Evolutionary conservation across 148 eudicot genomes (phyloP), one percentile per base, ranked within the genome.

Genomic region (Rhododendron molle): DNA sequence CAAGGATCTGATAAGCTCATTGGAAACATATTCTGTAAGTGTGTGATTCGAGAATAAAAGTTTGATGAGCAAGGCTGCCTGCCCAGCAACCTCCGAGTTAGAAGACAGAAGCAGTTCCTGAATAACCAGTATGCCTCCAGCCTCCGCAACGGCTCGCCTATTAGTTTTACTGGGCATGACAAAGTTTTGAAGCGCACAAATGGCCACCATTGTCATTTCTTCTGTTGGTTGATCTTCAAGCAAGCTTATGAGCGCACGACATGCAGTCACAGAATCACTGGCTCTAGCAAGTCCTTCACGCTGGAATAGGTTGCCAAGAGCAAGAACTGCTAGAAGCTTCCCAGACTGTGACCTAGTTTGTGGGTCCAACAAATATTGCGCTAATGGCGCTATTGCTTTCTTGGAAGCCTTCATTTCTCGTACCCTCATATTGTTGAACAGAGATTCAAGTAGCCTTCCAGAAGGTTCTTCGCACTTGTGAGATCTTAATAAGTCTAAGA

Each of bases 251-350:
- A 95, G 90, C 34, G 98, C 96, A 86, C 94, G 93, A 60, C 98
- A 95, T 3, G 98, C 98, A 34, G 92, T 88, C 56, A 89, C 93
- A 60, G 98, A 88, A 85, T 93, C 95, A 83, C 91, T 90, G 54
- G 93, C 88, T 89, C 95, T 90, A 67, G 96, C 95, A 83, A 93
- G 93, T 86, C 93, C 93, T 81, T 95, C 98, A 32, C 93, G 91
- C 65, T 95, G 96, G n/a, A 94, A 94, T 23, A 95, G 95, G 82
- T 95, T 96, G 80, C 98, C 96, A 16, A 95, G 91, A 86, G 98
- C 92, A 85, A 95, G 93, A 90, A 94, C 94, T 60, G 93, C 98
- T 86, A 93, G 92, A 80, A 95, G 90, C 84, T 88, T 91, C 54
- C 93, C 96, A 28, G 94, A 88, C 80, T 91, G 89, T 46, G 95